Percentiles rank a stretch among this genome's conserved stretches.
phyloP scores from a whole-genome alignment of 257 asterid species.

The Lycium barbarum region DNA sequence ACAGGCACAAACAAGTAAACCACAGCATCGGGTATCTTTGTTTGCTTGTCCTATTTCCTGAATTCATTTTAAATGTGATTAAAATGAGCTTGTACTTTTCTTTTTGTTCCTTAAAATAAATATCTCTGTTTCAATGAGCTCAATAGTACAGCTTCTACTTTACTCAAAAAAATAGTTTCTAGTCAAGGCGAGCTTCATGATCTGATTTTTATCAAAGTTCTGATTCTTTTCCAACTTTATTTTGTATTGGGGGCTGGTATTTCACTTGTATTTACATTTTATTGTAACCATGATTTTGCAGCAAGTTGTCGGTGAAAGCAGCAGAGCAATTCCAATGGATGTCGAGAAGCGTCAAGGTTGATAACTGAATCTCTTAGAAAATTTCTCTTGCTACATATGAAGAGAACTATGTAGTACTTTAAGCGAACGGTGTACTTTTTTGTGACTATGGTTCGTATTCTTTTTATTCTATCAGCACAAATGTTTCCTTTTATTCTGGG shows the following conservation, averaged over 20 bases:
- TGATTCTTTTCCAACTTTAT: neutral
- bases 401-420: neutral
- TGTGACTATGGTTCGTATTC: neutral
- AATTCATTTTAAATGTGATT: constrained; percentile 34
- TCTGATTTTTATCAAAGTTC: neutral
- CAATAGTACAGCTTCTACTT: neutral
- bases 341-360: constrained; percentile 76
- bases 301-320: constrained; percentile 84
- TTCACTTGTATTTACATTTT: neutral
- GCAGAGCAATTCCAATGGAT: constrained; percentile 68
- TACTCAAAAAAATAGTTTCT: neutral
- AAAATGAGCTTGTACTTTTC: neutral
- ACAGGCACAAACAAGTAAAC: constrained; percentile 83
- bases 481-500: neutral
- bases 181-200: neutral
- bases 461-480: neutral
- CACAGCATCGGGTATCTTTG: constrained; percentile 73
- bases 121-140: neutral
- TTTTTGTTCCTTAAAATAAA: neutral
- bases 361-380: constrained; percentile 7
- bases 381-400: neutral
- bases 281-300: constrained; percentile 26
- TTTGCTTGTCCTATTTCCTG: constrained; percentile 29
- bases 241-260: neutral
- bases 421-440: neutral